Evolutionary conservation across 495 filamentous ascomycete genomes (phyloP).

Genomic region (Staphylotrichum tortipilum): DNA sequence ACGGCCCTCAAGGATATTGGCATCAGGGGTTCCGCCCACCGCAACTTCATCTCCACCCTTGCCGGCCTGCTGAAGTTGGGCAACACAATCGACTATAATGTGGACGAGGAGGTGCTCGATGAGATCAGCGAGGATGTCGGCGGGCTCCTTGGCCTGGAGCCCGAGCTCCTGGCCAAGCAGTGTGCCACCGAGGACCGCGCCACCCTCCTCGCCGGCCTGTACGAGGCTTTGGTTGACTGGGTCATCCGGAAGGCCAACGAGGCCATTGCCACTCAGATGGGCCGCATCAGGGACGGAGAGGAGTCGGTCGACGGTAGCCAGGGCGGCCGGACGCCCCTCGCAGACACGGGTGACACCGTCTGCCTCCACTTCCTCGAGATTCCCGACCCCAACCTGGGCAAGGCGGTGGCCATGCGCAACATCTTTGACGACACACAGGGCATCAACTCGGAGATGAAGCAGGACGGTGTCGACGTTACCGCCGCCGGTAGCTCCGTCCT

Average conservation of each 20-base stretch:
- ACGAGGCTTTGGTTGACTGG: conserved; percentile 94
- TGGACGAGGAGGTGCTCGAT: conserved; percentile 80
- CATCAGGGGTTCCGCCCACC: conserved; percentile 74
- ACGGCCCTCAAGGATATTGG: conserved; percentile 76
- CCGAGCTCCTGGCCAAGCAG: conserved; percentile 69
- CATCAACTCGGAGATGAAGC: conserved; percentile 94
- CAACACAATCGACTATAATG: conserved; percentile 73
- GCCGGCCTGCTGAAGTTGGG: conserved; percentile 86
- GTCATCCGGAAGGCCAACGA: conserved; percentile 82
- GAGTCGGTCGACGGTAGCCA: conserved; percentile 53
- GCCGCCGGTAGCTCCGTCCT: conserved; percentile 66
- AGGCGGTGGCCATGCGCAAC: conserved; percentile 74
- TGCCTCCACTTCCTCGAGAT: conserved; percentile 84
- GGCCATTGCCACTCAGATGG: conserved; percentile 71
- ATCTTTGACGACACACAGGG: conserved; percentile 88
- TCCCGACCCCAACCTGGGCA: conserved; percentile 68
- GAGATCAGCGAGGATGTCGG: conserved; percentile 85
- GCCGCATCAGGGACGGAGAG: conserved; percentile 47
- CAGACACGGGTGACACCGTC: conserved; percentile 71
- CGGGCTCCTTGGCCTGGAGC: conserved; percentile 75
- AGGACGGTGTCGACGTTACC: conserved; percentile 72
- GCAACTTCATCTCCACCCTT: conserved; percentile 73
- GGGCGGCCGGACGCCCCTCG: conserved; percentile 52
- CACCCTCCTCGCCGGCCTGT: conserved; percentile 73
- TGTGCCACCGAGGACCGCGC: conserved; percentile 77